Percentiles rank a stretch among this genome's conserved stretches.
Conservation (phyloP, 257 asterid species). For the Linaria vulgaris region DNA sequence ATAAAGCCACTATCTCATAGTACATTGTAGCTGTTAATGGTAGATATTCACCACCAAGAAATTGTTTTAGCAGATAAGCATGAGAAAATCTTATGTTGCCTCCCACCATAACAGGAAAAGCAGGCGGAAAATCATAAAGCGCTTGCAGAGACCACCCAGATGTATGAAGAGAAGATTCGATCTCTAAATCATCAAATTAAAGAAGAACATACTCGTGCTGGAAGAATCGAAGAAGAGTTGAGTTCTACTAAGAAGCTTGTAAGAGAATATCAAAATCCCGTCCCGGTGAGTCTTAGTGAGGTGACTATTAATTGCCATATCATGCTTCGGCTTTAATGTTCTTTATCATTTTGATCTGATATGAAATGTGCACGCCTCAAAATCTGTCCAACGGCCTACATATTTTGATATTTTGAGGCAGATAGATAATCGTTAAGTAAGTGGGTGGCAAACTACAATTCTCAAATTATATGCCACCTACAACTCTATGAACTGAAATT, state of each 20-base stretch:
- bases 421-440: background rate
- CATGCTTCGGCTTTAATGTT: slow-evolving; percentile 9
- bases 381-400: background rate
- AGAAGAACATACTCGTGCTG: slow-evolving; percentile 46
- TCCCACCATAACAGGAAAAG: slow-evolving; percentile 39
- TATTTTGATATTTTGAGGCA: too few relatives aligned
- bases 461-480: background rate
- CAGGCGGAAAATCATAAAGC: slow-evolving; percentile 65
- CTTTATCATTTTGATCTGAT: background rate
- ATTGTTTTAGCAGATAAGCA: slow-evolving; percentile 15
- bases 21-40: background rate
- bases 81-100: slow-evolving; percentile 28
- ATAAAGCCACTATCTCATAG: slow-evolving; percentile 1
- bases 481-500: background rate
- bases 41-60: background rate
- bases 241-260: slow-evolving; percentile 37
- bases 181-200: slow-evolving; percentile 51
- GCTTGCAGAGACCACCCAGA: slow-evolving; percentile 70
- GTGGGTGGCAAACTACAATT: background rate
- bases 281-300: slow-evolving; percentile 47
- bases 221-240: slow-evolving; percentile 53
- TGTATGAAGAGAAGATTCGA: slow-evolving; percentile 68
- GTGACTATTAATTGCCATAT: background rate
- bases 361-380: background rate
- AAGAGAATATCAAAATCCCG: slow-evolving; percentile 43